Evolutionary conservation across 2,329 filamentous ascomycete genomes (phyloP), one percentile per base, ranked within the genome.

Genomic region (Exophiala dermatitidis): DNA sequence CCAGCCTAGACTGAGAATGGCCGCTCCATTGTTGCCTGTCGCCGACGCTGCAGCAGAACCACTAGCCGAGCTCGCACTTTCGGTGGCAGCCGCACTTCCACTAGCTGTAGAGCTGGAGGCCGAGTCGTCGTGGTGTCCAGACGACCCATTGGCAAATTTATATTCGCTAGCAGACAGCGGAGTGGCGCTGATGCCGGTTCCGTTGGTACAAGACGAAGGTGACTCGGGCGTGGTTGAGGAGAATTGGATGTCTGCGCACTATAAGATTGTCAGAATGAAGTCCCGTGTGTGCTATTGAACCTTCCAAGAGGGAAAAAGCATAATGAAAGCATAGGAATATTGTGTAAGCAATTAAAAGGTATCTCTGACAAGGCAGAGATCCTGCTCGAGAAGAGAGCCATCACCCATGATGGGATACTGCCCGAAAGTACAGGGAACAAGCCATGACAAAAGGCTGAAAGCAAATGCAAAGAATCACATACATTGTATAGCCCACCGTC

Each of bases 401-500:
- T 19, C 19, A 19, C 19, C 19, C 19, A 19, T 2, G 19, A 19
- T 19, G 19, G 19, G 19, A 19, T 19, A 19, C 19, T 19, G 19
- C 19, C 19, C 19, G 19, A 19, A 19, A 2, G 19, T 19, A 19
- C 19, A 19, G 19, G 19, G 19, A 19, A 19, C 19, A 19, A 19
- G 19, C 19, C 19, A 19, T 19, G 19, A 19, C 29, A 37, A 29
- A 9, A 7, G 26, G 41, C n/a, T 3, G 38, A 3, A 41, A 41
- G 38, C 19, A 19, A 12, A 38, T 12, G 4, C 9, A 38, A 1
- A 3, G 19, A 38, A 38, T 38, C 10, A 49, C 54, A 5, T 53
- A 80, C 77, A 69, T 84, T 86, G 69, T 88, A 90, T 33, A 89
- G 71, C n/a, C 84, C 82, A 42, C 74, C 76, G 9, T 74, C 77